Conservation (phyloP, 495 filamentous ascomycete genomes). For the Articulospora tetracladia region DNA sequence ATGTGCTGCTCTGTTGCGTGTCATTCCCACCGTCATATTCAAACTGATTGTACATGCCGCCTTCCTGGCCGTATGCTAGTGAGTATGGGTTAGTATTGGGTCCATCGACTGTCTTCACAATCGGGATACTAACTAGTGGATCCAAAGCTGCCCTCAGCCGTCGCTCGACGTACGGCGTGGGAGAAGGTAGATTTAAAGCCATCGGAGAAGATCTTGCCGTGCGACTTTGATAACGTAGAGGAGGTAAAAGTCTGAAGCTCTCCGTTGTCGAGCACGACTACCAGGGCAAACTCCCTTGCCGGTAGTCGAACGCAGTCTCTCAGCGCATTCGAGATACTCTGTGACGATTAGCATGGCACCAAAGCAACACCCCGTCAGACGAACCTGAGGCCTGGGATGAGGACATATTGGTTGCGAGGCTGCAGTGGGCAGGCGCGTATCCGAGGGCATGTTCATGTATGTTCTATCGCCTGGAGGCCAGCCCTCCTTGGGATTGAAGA, state of each 20-base stretch:
- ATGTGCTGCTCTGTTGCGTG: constrained; percentile 11
- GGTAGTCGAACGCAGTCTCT: constrained; percentile 16
- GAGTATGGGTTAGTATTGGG: no score
- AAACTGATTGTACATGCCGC: constrained; percentile 13
- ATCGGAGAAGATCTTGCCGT: constrained; percentile 6
- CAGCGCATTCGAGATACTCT: constrained; percentile 18
- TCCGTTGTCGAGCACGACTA: constrained; percentile 17
- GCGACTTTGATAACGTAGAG: constrained; percentile 4
- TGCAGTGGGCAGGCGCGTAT: constrained; percentile 1
- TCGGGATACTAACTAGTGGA: background rate
- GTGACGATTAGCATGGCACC: background rate
- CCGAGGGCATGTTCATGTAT: constrained; percentile 8
- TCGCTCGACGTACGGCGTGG: background rate
- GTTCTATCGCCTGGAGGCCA: constrained; percentile 17
- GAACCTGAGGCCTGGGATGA: constrained; percentile 10
- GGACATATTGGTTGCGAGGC: constrained; percentile 1
- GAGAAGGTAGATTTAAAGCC: constrained; percentile 2
- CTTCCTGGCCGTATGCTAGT: constrained; percentile 2
- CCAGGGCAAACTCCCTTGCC: constrained; percentile 17
- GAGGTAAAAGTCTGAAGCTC: constrained; percentile 17
- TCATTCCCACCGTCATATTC: constrained; percentile 11
- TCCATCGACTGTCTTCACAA: background rate
- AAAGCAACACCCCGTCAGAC: background rate
- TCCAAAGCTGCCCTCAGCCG: background rate
- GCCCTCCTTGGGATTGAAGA: constrained; percentile 8